These are phyloP conservation scores for Penicillium sp. DNA, from an alignment of 2,329 filamentous ascomycete genomes.

Conservation along the genomic window DNA sequence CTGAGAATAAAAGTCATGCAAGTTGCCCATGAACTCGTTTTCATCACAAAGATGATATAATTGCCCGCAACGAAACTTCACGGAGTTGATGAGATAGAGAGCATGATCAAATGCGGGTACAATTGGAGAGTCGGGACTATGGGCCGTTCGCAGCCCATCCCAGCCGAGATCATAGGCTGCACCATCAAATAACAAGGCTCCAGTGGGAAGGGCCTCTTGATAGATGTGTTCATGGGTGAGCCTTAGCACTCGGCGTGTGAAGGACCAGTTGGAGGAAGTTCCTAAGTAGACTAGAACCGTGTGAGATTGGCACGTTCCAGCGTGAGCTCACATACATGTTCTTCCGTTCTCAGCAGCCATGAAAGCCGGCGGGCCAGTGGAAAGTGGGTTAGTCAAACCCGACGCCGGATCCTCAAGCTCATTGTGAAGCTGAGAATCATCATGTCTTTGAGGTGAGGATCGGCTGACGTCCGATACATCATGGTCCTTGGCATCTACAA, in stretches of 20 bases:
- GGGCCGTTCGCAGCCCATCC: constrained; percentile 41
- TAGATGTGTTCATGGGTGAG: constrained; percentile 21
- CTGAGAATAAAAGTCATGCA: constrained; percentile 41
- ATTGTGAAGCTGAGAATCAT: constrained; percentile 9
- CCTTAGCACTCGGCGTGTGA: constrained; percentile 19
- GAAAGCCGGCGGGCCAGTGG: constrained; percentile 39
- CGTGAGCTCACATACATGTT: constrained; percentile 35
- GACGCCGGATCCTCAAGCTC: constrained; percentile 28
- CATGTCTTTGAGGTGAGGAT: constrained; percentile 9
- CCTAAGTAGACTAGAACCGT: constrained; percentile 24
- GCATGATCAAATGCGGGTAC: constrained; percentile 49
- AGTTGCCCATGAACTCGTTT: constrained; percentile 44
- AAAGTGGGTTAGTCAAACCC: constrained; percentile 42
- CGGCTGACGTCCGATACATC: constrained; percentile 17
- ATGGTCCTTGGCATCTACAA: constrained; percentile 15
- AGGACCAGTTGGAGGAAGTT: constrained; percentile 23
- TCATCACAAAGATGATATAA: constrained; percentile 51
- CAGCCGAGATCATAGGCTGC: constrained; percentile 49
- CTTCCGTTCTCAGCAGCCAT: constrained; percentile 40
- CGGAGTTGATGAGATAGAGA: constrained; percentile 50
- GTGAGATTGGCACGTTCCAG: constrained; percentile 2
- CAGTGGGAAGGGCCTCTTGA: constrained; percentile 36
- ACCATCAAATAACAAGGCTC: constrained; percentile 48
- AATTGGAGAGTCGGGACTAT: constrained; percentile 18
- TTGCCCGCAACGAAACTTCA: constrained; percentile 52